Conservation (phyloP, 768 basidiomycete genomes). For the Amanita rimosa region DNA sequence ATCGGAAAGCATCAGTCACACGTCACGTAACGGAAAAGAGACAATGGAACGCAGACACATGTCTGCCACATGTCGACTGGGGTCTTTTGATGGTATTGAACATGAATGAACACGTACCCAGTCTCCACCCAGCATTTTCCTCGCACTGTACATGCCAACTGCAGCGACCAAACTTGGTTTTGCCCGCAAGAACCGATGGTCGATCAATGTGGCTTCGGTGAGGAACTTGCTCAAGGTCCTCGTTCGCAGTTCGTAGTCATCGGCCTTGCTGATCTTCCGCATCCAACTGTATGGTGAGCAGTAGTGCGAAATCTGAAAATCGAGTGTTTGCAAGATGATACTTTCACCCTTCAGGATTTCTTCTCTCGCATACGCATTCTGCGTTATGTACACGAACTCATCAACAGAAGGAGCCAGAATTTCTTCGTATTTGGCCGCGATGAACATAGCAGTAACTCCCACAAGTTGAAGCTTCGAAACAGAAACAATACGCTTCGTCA, state of each 20-base stretch:
- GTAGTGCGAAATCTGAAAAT: conserved; percentile 93
- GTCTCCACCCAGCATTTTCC: conserved; percentile 87
- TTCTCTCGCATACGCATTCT: conserved; percentile 86
- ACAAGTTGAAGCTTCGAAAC: conserved; percentile 91
- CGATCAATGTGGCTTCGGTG: conserved; percentile 90
- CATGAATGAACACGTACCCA: conserved; percentile 64
- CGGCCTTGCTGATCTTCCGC: conserved; percentile 95
- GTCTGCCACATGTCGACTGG: conserved; percentile 8
- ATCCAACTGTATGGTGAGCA: conserved; percentile 99
- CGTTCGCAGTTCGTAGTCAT: conserved; percentile 97
- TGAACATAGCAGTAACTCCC: conserved; percentile 97
- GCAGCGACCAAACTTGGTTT: conserved; percentile 93
- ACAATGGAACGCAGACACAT: conserved; percentile 8
- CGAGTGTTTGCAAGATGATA: conserved; percentile 89
- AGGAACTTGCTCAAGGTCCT: conserved; percentile 96
- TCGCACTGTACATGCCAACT: conserved; percentile 93
- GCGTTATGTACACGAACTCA: conserved; percentile 98
- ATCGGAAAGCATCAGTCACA: conserved; percentile 25
- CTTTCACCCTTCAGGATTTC: conserved; percentile 98
- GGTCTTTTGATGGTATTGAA: conserved; percentile 8
- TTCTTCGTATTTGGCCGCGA: conserved; percentile 98
- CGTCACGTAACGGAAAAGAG: conserved; percentile 12
- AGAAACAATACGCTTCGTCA: conserved; percentile 80
- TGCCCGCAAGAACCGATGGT: conserved; percentile 84
- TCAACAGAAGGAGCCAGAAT: conserved; percentile 94